Evolutionary conservation across 331 rosid genomes (phyloP).

Genomic region (Rosa hybrid): DNA sequence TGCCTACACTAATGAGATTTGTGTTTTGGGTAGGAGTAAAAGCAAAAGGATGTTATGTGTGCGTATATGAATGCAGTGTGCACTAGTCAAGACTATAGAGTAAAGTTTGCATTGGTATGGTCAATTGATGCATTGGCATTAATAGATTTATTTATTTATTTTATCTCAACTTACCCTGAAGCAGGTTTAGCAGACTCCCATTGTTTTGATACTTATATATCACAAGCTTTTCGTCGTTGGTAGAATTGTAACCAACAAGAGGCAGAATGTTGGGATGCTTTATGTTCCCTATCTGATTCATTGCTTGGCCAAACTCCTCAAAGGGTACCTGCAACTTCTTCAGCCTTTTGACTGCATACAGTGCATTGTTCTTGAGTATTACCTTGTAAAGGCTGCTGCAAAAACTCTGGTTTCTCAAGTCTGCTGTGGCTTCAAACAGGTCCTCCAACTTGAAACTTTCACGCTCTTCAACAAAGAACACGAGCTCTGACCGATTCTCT

Average conservation of each 20-base stretch:
- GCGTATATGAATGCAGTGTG: background rate
- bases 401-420: constrained; percentile 50
- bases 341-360: constrained; percentile 64
- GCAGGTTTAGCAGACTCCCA: constrained; percentile 71
- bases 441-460: constrained; percentile 65
- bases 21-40: background rate
- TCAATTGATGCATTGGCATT: background rate
- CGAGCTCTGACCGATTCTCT: constrained; percentile 46
- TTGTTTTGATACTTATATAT: constrained; percentile 78
- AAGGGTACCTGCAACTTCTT: constrained; percentile 58
- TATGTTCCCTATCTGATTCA: constrained; percentile 49
- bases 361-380: constrained; percentile 41
- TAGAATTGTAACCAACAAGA: constrained; percentile 59
- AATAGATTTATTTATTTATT: background rate
- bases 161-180: constrained; percentile 46
- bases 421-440: constrained; percentile 59
- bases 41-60: background rate
- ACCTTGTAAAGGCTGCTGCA: constrained; percentile 72
- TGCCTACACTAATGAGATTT: background rate
- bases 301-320: constrained; percentile 55
- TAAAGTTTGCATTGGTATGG: background rate
- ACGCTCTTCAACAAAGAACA: constrained; percentile 62
- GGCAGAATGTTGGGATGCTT: constrained; percentile 75
- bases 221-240: constrained; percentile 60
- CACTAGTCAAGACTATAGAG: background rate